A percentile compares a stretch with the other conserved stretches of the same genome.
phyloP scores from a whole-genome alignment of 306 rosid species.

The Vachellia collinsii region DNA sequence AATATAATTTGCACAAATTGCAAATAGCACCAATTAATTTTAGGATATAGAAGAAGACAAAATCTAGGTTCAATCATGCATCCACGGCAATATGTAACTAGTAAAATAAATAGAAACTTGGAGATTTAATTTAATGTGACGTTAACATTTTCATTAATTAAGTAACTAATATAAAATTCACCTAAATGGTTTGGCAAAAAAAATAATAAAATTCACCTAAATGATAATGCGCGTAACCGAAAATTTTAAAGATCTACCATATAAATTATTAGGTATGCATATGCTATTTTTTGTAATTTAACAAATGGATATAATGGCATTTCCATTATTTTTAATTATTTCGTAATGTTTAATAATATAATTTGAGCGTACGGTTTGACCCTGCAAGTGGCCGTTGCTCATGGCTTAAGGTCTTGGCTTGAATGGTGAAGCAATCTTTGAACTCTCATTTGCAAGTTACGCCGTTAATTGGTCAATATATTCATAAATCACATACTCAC shows the following conservation, averaged over 20 bases:
- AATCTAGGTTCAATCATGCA: not conserved
- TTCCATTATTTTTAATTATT: not conserved
- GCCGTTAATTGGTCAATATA: not conserved
- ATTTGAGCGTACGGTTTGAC: not conserved
- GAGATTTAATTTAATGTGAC: not conserved
- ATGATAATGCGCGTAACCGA: not conserved
- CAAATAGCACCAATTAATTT: not conserved
- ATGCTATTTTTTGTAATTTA: not conserved
- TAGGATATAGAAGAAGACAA: not conserved
- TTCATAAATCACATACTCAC: too few relatives aligned
- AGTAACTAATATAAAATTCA: not conserved
- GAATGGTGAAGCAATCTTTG: conserved; percentile 7
- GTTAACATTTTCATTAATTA: not conserved
- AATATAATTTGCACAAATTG: not conserved
- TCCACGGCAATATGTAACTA: not conserved
- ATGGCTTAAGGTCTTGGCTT: conserved; percentile 1
- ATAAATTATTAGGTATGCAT: not conserved
- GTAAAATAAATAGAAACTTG: not conserved
- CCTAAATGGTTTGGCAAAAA: too few relatives aligned
- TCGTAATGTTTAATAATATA: not conserved
- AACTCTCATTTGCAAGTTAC: not conserved
- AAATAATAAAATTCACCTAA: not conserved
- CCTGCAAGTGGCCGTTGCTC: conserved; percentile 6
- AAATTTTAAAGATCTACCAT: not conserved
- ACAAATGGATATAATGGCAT: not conserved